Base-by-base conservation (phyloP, 495 filamentous ascomycete genomes). In the Hypoxylon crocopeplum region DNA sequence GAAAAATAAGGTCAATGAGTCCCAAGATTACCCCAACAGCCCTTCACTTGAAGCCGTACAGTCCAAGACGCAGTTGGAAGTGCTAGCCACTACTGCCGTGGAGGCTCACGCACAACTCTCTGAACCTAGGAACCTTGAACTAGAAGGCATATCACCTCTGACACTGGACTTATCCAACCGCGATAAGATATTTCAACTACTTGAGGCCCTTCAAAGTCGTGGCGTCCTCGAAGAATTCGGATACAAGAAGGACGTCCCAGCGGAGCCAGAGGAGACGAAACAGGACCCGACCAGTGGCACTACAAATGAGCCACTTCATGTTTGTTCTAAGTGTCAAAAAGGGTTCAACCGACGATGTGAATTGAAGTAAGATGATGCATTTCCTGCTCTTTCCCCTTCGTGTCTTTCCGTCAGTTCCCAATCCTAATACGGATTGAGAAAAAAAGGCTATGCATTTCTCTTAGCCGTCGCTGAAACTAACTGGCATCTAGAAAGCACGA, bases 401-500 rank as follows among this genome's bases (percentile, higher is more conserved):
- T 55, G 62, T 74, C 51, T 60, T 6, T 20, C 30, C 24, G 10
- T 16, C 0, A 25, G 19, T 48, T 52, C 33, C 34, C 44, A 13
- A 5, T 29, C 10, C 10, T 29, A 10, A 5, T 29, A 29, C 10
- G 10, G 10, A 5, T 10, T 29, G n/a, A n/a, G n/a, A 29, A 5
- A 29, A 10, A 5, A 29, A 5, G 25, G 25, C 25, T 29, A 10
- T 34, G 12, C 13, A n/a, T 34, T 5, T 3, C 13, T 3, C 13
- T 34, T 34, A 10, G 3, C 17, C 10, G 4, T 17, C 2, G 3
- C 3, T 2, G n/a, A 38, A 16, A 16, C 44, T 55, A 5, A 56
- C 19, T 4, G 27, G 19, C 22, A 13, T 15, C 12, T 29, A 94
- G 91, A 50, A 98, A 97, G 72, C 93, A 97, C 69, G 78, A 85